Evolutionary conservation across 345 rosid species (phyloP), one percentile per base, ranked within the genome.

Genomic region (Sisymbrium altissimum): DNA sequence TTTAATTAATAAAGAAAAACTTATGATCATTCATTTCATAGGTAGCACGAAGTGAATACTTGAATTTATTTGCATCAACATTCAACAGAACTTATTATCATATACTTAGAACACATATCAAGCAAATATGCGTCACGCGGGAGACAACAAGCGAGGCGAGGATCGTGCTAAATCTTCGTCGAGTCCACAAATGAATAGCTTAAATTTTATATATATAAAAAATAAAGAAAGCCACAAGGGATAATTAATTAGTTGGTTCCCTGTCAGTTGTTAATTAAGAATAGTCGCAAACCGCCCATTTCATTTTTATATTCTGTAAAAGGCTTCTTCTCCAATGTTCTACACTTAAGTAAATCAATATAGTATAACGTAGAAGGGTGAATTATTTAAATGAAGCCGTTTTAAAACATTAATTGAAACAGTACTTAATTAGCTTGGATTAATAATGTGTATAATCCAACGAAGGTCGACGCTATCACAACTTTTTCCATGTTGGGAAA

Each of bases 191-290:
- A 39, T n/a, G 32, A 66, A 43, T 27, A 44, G 32, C 40, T 48
- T 18, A 67, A 8, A 50, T 27, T 23, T 27, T 0, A 27, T n/a
- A n/a, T n/a, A n/a, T n/a, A 27, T 27, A 27, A 3, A 23, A 23
- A 27, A 27, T 2, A 27, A 27, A 71, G n/a, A n/a, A n/a, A n/a
- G n/a, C 27, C 58, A 71, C 21, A 39, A 49, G 19, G 70, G 35
- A 8, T 44, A 68, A 21, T 25, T 36, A 74, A 49, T 58, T 58
- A 58, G 68, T 58, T 65, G 78, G 71, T 66, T 73, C 78, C 62
- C 68, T 66, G 78, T 74, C 67, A 74, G 78, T 48, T 74, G 67
- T 58, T 58, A 68, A 59, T 68, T 68, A 75, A 75, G 68, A 68
- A 68, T 50, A 68, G 52, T 40, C 54, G 11, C 69, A 68, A 75